Conservation (phyloP, 441 rosid genomes). For the Melastoma candidum region DNA sequence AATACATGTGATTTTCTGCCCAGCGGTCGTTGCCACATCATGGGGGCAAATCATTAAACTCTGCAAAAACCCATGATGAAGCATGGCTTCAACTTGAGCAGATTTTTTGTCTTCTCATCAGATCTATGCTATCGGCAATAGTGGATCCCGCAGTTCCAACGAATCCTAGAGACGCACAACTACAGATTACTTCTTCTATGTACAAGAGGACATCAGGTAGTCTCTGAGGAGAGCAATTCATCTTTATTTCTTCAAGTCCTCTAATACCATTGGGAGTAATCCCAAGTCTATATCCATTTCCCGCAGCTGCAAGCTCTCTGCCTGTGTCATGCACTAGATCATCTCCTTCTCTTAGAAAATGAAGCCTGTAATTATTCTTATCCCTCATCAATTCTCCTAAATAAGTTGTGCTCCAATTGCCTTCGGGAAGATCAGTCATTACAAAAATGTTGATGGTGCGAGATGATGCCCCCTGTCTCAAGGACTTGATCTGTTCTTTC, state of each 20-base stretch:
- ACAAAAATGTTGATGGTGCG: slow-evolving; percentile 48
- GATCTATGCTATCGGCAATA: slow-evolving; percentile 66
- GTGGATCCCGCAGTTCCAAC: slow-evolving; percentile 94
- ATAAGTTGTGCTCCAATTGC: slow-evolving; percentile 73
- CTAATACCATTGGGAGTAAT: slow-evolving; percentile 21
- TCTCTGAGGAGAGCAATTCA: slow-evolving; percentile 29
- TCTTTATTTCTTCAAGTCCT: slow-evolving; percentile 21
- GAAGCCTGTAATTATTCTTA: slow-evolving; percentile 31
- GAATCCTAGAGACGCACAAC: slow-evolving; percentile 82
- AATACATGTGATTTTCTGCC: too few relatives aligned
- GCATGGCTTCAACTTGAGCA: slow-evolving; percentile 30
- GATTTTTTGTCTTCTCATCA: slow-evolving; percentile 49
- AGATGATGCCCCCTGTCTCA: slow-evolving; percentile 25
- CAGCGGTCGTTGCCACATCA: too few relatives aligned
- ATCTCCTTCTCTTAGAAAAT: slow-evolving; percentile 35
- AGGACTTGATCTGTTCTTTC: slow-evolving; percentile 51
- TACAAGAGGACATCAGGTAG: slow-evolving; percentile 49
- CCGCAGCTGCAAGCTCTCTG: slow-evolving; percentile 31
- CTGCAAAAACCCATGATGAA: slow-evolving; percentile 5
- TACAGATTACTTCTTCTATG: slow-evolving; percentile 78
- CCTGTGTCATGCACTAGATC: slow-evolving; percentile 34
- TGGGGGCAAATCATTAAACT: too few relatives aligned
- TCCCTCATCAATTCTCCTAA: slow-evolving; percentile 47
- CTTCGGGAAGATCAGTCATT: slow-evolving; percentile 88
- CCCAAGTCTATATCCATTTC: slow-evolving; percentile 42